Percentiles rank a stretch among this genome's conserved stretches.
Evolutionary conservation across 1,284 basidiomycete genomes (phyloP).

Genomic region (Sporisorium graminicola): DNA sequence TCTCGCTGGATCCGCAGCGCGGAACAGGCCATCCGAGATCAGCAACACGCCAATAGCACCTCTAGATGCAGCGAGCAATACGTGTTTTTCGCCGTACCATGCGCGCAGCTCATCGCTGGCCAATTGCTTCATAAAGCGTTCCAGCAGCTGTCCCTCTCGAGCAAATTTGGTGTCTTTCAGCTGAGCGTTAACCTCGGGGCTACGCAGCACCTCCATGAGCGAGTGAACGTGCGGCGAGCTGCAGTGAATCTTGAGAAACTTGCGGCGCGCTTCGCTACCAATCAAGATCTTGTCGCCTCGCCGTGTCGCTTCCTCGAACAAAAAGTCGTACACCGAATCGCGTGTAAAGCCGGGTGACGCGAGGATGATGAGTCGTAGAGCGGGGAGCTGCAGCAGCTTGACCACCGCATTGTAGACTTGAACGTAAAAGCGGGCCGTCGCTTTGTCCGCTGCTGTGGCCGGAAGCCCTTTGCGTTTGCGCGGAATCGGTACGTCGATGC

Average conservation of each 20-base stretch:
- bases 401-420: conserved; percentile 88
- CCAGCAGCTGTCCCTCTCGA: conserved; percentile 78
- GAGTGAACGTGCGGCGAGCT: conserved; percentile 96
- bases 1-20: conserved; percentile 70
- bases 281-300: conserved; percentile 84
- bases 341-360: conserved; percentile 96
- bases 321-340: conserved; percentile 86
- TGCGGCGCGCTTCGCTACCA: conserved; percentile 79
- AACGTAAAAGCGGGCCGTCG: conserved; percentile 78
- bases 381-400: conserved; percentile 86
- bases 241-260: conserved; percentile 90
- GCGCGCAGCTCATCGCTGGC: conserved; percentile 93
- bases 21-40: conserved; percentile 94
- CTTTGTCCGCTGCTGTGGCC: conserved; percentile 59
- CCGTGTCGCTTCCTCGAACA: conserved; percentile 70
- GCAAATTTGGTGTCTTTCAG: conserved; percentile 98
- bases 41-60: conserved; percentile 94
- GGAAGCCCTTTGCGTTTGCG: conserved; percentile 76
- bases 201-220: conserved; percentile 91
- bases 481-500: conserved; percentile 89
- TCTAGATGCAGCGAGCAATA: conserved; percentile 87
- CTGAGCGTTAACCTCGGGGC: conserved; percentile 77
- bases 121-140: conserved; percentile 81
- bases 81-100: conserved; percentile 98
- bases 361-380: conserved; percentile 89